Base-by-base conservation (phyloP, 768 basidiomycete genomes). In the Suillus placidus region DNA sequence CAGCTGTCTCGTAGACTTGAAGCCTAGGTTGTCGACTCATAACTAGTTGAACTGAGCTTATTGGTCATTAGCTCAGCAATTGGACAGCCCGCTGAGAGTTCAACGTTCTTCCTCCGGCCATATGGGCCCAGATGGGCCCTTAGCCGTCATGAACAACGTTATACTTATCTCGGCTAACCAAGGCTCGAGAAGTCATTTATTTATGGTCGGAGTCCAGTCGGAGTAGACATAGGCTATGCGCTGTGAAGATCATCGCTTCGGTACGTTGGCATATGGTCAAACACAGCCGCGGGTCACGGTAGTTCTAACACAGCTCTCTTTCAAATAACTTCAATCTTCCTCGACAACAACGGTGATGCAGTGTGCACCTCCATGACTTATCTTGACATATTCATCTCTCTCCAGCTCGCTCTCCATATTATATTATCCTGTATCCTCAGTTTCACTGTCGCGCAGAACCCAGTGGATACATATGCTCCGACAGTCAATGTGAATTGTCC, bases 381-480 rank as follows among this genome's bases (percentile, higher is more conserved):
- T 38, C 57, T 38, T 16, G 38, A 18, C 38, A 18, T 12, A 40
- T 38, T 40, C 38, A 26, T 58, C 38, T 26, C 26, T 40, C 57
- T 58, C 57, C 57, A 58, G 37, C 23, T 58, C 14, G n/a, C 34
- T 57, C 35, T 57, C n/a, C 35, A 37, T 7, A 30, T 40, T 18
- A 18, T 40, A 58, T 58, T 40, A 20, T 40, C 38, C 4, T 58
- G 37, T 26, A 20, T 58, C 26, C 5, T 40, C 16, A 26, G 4
- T 40, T 40, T 38, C 14, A 42, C 34, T 49, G 20, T 61, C n/a
- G 66, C 45, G 6, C 77, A 79, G 66, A 69, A 67, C 65, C 71
- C 77, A 2, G 75, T 83, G 26, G 71, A 79, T 0, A 82, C 84
- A 72, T 90, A 89, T 64, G 87, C 87, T 0, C 88, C 88, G 0